Conservation (phyloP, 1,284 basidiomycete genomes). For the Ceratorhiza oryzae-sativae region DNA sequence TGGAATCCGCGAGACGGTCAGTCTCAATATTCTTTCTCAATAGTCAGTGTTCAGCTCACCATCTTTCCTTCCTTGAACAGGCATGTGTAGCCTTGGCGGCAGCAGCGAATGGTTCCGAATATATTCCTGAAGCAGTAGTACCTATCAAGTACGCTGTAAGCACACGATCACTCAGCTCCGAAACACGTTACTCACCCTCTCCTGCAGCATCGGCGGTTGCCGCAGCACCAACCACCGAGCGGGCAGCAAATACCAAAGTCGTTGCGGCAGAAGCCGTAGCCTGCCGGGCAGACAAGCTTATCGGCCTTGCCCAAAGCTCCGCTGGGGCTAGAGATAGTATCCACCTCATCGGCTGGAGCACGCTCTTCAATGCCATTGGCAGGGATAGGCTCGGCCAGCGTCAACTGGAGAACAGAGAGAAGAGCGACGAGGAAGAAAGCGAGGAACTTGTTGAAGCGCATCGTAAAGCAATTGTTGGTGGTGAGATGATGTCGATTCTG, state of each 20-base stretch:
- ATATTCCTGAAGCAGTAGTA: slow-evolving; percentile 2
- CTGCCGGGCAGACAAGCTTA: background rate
- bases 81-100: slow-evolving; percentile 2
- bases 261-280: background rate
- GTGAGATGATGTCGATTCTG: no score
- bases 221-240: slow-evolving; percentile 8
- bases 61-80: no score
- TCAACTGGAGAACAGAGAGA: background rate
- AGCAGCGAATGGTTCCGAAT: slow-evolving; percentile 3
- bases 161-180: no score
- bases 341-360: no score
- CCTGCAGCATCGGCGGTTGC: background rate
- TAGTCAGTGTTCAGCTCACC: background rate
- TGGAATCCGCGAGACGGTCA: no score
- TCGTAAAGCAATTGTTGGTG: no score
- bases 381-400: background rate
- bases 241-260: slow-evolving; percentile 7
- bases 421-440: slow-evolving; percentile 3
- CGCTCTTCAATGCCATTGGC: background rate
- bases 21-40: no score
- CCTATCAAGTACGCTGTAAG: no score
- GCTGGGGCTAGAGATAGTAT: no score
- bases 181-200: no score
- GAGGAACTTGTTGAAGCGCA: background rate
- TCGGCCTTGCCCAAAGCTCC: background rate